Conservation (phyloP, 2,329 filamentous ascomycete species). For the Beauveria caledonica region DNA sequence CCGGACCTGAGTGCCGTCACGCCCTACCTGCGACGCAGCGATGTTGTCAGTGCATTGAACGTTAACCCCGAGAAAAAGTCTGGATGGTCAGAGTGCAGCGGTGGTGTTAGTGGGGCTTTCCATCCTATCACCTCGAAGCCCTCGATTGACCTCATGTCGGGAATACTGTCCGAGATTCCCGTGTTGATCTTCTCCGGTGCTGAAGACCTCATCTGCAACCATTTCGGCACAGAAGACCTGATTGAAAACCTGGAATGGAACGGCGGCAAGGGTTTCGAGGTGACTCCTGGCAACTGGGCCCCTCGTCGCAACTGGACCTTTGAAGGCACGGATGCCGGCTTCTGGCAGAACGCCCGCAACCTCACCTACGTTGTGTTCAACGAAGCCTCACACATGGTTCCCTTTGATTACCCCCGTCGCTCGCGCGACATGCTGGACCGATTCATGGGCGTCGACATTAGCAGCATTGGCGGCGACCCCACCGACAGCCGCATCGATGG, state of each 20-base stretch:
- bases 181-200: conserved; percentile 88
- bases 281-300: conserved; percentile 78
- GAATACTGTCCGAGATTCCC: conserved; percentile 66
- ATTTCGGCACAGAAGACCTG: conserved; percentile 83
- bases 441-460: conserved; percentile 90
- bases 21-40: conserved; percentile 75
- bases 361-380: conserved; percentile 93
- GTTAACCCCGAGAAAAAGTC: conserved; percentile 73
- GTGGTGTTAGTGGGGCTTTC: conserved; percentile 68
- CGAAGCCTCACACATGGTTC: conserved; percentile 97
- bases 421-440: conserved; percentile 94
- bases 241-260: conserved; percentile 91
- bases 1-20: conserved; percentile 71
- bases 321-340: conserved; percentile 77
- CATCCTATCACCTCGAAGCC: conserved; percentile 62
- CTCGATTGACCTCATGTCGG: conserved; percentile 66
- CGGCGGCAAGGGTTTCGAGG: conserved; percentile 83
- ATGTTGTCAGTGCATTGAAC: conserved; percentile 74
- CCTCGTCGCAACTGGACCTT: conserved; percentile 93
- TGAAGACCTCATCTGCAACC: conserved; percentile 94
- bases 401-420: conserved; percentile 81
- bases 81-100: conserved; percentile 87
- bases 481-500: conserved; percentile 77
- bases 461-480: conserved; percentile 72
- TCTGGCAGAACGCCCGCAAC: conserved; percentile 92